phyloP scores from a whole-genome alignment of 2,329 filamentous ascomycete genomes.

The Pseudogymnoascus sp. region DNA sequence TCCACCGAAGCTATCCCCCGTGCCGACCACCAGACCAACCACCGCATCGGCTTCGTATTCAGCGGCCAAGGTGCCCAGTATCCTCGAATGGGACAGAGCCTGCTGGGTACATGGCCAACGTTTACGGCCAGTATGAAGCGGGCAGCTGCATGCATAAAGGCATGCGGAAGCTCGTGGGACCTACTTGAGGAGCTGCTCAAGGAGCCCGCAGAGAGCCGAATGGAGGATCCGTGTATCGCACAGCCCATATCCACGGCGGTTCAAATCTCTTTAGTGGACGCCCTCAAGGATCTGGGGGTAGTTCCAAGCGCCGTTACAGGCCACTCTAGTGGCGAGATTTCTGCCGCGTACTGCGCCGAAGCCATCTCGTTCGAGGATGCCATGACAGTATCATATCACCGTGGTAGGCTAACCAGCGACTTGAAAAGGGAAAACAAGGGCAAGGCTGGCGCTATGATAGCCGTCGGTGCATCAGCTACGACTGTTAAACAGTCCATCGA shows the following conservation, averaged over 20 bases:
- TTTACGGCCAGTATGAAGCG: not conserved
- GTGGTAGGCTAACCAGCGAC: conserved; percentile 27
- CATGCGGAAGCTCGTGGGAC: not conserved
- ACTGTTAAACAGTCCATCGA: conserved; percentile 22
- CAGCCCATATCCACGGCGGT: conserved; percentile 40
- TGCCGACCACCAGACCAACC: conserved; percentile 13
- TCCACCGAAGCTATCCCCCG: not conserved
- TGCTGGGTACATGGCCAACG: conserved; percentile 13
- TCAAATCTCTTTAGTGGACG: conserved; percentile 38
- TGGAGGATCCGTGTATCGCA: conserved; percentile 12
- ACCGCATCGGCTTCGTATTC: conserved; percentile 13
- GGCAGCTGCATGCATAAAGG: not conserved
- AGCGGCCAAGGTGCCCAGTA: conserved; percentile 24
- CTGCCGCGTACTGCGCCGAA: conserved; percentile 37
- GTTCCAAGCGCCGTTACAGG: conserved; percentile 33
- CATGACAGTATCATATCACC: conserved; percentile 38
- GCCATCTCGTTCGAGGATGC: conserved; percentile 28
- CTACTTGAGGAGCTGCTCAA: not conserved
- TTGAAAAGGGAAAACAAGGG: conserved; percentile 4
- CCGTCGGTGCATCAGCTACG: conserved; percentile 33
- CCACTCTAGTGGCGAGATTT: conserved; percentile 43
- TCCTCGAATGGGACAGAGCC: conserved; percentile 17
- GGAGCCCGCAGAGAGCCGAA: not conserved
- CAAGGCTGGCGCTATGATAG: conserved; percentile 44
- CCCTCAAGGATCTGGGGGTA: conserved; percentile 36